Evolutionary conservation across 805 yeast genomes (phyloP), one percentile per base, ranked within the genome.

Genomic region (Zygosaccharomyces gambellarensis): DNA sequence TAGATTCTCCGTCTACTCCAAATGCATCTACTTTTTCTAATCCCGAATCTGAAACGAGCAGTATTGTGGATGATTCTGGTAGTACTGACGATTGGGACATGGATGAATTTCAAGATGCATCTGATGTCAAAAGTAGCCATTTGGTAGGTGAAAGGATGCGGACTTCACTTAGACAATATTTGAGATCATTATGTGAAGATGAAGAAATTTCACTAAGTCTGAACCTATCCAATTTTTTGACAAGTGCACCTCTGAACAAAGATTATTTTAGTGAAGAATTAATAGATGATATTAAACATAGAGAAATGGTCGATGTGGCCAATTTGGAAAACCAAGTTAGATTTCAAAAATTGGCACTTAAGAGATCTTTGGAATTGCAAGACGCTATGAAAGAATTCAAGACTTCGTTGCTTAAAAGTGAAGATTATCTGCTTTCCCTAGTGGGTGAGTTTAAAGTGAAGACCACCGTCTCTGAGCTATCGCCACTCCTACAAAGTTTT

Each of bases 61-160:
- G 45, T 19, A 21, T 27, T 14, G 46, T 34, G 9, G 51, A 42
- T 11, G 50, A 45, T 14, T 42, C 45, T 43, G 47, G 40, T 19
- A 55, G 50, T 25, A 46, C 43, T 14, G 50, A 48, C 7, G 50
- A 48, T 5, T 46, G 45, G 25, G 55, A 51, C 9, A 36, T 46
- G 36, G 64, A 60, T 14, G 60, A 59, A 17, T 58, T 57, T 43
- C 57, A 62, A 23, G 67, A 63, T 43, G 63, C 62, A 8, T 22
- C 47, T 5, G 64, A 59, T 17, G 39, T 53, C 1, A 57, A 51
- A 21, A 55, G 57, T 17, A 52, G 46, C 6, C 65, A 62, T 32
- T 71, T 87, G 28, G 78, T 82, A 2, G 76, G 95, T 27, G 98
- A 92, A 64, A 83, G 81, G 55, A 77, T 88, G 56, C 72, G 98